Evolutionary conservation across 495 filamentous ascomycete species (phyloP).

Genomic region (Penicillium dipodomyicola): DNA sequence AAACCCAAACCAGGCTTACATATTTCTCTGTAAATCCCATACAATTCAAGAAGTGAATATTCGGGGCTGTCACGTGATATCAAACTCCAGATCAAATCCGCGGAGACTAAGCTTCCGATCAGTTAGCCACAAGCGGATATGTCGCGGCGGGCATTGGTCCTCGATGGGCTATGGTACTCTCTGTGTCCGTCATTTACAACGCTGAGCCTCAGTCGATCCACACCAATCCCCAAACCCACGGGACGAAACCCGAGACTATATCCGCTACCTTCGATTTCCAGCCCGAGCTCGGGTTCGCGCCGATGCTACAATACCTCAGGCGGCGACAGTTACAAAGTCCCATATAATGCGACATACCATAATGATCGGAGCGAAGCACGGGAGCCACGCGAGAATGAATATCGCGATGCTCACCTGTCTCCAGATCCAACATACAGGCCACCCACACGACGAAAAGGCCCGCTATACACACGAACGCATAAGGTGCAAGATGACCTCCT

Average conservation of each 20-base stretch:
- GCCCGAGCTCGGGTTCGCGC: constrained; percentile 16
- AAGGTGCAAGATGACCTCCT: constrained; percentile 24
- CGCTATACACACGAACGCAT: constrained; percentile 8
- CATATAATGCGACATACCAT: constrained; percentile 1
- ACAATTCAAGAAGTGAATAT: background rate
- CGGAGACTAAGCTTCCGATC: constrained; percentile 7
- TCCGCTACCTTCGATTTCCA: constrained; percentile 7
- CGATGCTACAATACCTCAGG: constrained; percentile 26
- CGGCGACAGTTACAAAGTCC: background rate
- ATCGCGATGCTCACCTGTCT: background rate
- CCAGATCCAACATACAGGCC: background rate
- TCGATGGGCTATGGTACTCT: constrained; percentile 67
- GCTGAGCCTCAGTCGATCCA: constrained; percentile 15
- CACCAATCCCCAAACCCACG: constrained; percentile 9
- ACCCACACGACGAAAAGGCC: background rate
- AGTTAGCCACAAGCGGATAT: constrained; percentile 32
- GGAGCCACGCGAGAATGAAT: background rate
- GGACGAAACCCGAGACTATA: constrained; percentile 15
- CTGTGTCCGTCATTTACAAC: constrained; percentile 58
- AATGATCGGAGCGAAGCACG: background rate
- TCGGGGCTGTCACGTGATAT: constrained; percentile 19
- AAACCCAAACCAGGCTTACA: constrained; percentile 8
- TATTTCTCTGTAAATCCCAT: constrained; percentile 4
- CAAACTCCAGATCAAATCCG: constrained; percentile 12
- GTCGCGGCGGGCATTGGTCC: constrained; percentile 45